These are phyloP conservation scores for Fusarium albidum DNA, from an alignment of 2,329 filamentous ascomycete species.

Conservation along the genomic window DNA sequence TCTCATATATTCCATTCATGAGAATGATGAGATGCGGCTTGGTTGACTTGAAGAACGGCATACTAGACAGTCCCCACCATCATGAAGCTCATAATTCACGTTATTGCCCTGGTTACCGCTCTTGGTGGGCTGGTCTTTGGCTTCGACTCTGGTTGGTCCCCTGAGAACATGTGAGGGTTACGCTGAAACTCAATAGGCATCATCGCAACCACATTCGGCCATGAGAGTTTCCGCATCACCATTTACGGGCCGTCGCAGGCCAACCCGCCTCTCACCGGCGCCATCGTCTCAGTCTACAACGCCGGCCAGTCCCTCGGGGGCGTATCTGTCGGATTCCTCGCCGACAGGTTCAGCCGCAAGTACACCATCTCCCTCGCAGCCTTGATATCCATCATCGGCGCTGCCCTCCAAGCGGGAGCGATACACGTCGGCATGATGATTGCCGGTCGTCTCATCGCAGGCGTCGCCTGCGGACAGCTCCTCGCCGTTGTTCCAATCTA, in stretches of 20 bases:
- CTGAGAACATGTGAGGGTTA: no score
- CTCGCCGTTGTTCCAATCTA: conserved; percentile 41
- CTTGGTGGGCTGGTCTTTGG: conserved; percentile 5
- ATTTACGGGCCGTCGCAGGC: conserved; percentile 3
- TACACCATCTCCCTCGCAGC: conserved; percentile 3
- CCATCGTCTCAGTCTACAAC: conserved; percentile 41
- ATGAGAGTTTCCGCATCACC: conserved; percentile 1
- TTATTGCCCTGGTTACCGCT: conserved; percentile 1
- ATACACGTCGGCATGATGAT: conserved; percentile 51
- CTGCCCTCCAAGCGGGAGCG: conserved; percentile 50
- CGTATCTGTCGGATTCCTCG: conserved; percentile 41
- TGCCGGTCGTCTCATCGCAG: conserved; percentile 50
- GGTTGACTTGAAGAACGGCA: no score
- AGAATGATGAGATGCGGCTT: no score
- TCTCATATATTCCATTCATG: no score
- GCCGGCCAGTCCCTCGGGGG: conserved; percentile 44
- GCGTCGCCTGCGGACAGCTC: conserved; percentile 47
- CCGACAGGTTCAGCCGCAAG: conserved; percentile 39
- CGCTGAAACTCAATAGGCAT: neutral
- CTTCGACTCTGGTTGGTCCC: conserved; percentile 1
- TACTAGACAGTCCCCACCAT: no score
- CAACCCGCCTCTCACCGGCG: conserved; percentile 2
- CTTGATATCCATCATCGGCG: conserved; percentile 43
- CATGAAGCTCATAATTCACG: neutral
- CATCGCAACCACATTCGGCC: conserved; percentile 9